Base-by-base conservation (phyloP, 345 rosid genomes). In the Brassica rapa region DNA sequence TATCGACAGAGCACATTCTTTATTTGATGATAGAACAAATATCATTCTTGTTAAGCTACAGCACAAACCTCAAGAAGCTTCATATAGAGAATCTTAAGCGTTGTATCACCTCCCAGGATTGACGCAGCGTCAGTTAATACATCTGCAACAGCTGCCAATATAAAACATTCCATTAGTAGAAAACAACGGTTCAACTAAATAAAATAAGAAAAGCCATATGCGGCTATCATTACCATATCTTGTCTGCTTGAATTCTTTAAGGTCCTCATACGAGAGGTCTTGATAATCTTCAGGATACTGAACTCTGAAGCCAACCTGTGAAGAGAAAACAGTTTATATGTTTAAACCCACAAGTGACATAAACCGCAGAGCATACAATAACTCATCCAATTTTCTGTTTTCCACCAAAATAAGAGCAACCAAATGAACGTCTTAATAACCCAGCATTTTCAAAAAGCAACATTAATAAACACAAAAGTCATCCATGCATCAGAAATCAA, bases 201-300 rank as follows among this genome's bases (percentile, higher is more conserved):
- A 53, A 33, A 73, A 67, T 62, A 60, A 79, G 30, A 60, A 57
- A 61, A 41, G 83, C 6, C 71, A 37, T 46, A 74, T 11, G 21
- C 55, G 11, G 74, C 46, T 62, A 27, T 27, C 39, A 64, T 80
- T 93, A 95, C 97, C 99, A 86, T 91, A 93, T 95, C 99, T 90
- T 46, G 96, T 90, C 72, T 93, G 96, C 85, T 93, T 93, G 80
- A 95, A 93, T 70, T 95, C 99, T 86, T 88, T 93, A 78, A 93
- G 99, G 85, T 95, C 99, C 83, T 95, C 97, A 53, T 79, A 84
- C 70, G 98, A 89, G 77, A 95, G 97, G 77, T 85, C 86, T 83
- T 91, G 94, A 86, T 93, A 82, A 82, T 93, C 98, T 80, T 86
- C 86, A 27, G 97, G 93, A 83, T 91, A 95, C 66, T 93, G 97